phyloP scores from a whole-genome alignment of 306 rosid species.

The Prunus armeniaca region DNA sequence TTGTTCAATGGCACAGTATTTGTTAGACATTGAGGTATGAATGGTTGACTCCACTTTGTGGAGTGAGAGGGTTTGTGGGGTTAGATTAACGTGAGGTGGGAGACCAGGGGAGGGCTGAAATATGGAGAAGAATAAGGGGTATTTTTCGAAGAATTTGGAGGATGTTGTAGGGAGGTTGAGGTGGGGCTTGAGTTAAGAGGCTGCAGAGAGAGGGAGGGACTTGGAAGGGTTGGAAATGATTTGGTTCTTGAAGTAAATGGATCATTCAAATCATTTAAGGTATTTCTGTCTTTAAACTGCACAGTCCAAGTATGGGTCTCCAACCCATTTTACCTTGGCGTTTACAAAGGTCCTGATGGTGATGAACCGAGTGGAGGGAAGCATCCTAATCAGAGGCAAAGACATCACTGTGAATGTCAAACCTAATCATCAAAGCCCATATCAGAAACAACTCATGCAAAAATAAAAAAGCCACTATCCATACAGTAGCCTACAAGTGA shows the following conservation, averaged over 20 bases:
- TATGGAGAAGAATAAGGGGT: constrained; percentile 47
- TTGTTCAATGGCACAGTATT: constrained; percentile 47
- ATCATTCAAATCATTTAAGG: constrained; percentile 53
- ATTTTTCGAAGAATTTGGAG: constrained; percentile 43
- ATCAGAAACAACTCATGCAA: background rate
- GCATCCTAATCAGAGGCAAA: constrained; percentile 24
- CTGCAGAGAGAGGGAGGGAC: constrained; percentile 51
- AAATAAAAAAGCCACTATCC: background rate
- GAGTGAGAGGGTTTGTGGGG: constrained; percentile 49
- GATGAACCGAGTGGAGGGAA: constrained; percentile 35
- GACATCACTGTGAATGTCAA: constrained; percentile 33
- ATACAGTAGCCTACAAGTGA: background rate
- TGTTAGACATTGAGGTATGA: constrained; percentile 35
- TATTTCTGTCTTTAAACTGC: constrained; percentile 68
- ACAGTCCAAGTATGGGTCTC: constrained; percentile 70
- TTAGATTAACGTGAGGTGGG: constrained; percentile 54
- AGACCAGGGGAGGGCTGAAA: constrained; percentile 54
- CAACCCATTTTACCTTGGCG: constrained; percentile 77
- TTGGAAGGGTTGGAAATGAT: constrained; percentile 54
- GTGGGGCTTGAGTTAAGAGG: constrained; percentile 49
- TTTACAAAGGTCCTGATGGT: constrained; percentile 51
- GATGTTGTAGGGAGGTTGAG: constrained; percentile 53
- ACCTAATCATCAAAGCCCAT: background rate
- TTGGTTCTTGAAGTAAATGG: constrained; percentile 56
- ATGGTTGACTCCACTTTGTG: constrained; percentile 58